A percentile compares a stretch with the other conserved stretches of the same genome.
phyloP scores from a whole-genome alignment of 1,284 basidiomycete genomes.

The Naganishia liquefaciens region DNA sequence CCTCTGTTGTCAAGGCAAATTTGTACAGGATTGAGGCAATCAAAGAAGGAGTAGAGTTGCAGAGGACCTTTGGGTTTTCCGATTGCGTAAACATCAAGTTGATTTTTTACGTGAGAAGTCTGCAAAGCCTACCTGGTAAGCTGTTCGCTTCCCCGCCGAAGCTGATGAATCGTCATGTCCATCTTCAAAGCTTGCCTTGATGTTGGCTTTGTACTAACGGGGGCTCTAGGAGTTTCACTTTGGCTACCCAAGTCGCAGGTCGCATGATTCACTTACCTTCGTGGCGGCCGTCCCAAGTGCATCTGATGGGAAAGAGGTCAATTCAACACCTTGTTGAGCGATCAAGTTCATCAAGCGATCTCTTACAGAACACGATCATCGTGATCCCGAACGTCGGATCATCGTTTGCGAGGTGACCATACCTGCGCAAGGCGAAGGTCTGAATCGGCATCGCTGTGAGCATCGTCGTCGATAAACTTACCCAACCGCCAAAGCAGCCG shows the following conservation, averaged over 20 bases:
- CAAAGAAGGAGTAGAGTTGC: constrained; percentile 73
- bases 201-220: constrained; percentile 54
- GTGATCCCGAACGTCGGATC: constrained; percentile 64
- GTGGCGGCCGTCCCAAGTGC: constrained; percentile 78
- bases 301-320: constrained; percentile 52
- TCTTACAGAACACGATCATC: constrained; percentile 69
- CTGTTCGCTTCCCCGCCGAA: constrained; percentile 62
- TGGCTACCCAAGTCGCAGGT: background rate
- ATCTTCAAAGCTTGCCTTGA: constrained; percentile 76
- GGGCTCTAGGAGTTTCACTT: background rate
- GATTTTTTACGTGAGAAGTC: background rate
- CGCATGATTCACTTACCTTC: constrained; percentile 67
- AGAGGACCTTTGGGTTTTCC: constrained; percentile 58
- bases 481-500: constrained; percentile 74
- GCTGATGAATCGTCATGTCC: constrained; percentile 67
- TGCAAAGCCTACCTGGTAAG: constrained; percentile 63
- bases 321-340: background rate
- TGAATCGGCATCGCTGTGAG: no score
- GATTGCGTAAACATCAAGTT: background rate
- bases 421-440: constrained; percentile 25
- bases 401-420: constrained; percentile 51
- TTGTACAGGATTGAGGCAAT: constrained; percentile 66
- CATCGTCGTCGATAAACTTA: constrained; percentile 56
- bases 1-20: constrained; percentile 49
- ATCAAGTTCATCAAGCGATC: background rate